Evolutionary conservation across 257 asterid genomes (phyloP), one percentile per base, ranked within the genome.

Genomic region (Solanum dulcamara): DNA sequence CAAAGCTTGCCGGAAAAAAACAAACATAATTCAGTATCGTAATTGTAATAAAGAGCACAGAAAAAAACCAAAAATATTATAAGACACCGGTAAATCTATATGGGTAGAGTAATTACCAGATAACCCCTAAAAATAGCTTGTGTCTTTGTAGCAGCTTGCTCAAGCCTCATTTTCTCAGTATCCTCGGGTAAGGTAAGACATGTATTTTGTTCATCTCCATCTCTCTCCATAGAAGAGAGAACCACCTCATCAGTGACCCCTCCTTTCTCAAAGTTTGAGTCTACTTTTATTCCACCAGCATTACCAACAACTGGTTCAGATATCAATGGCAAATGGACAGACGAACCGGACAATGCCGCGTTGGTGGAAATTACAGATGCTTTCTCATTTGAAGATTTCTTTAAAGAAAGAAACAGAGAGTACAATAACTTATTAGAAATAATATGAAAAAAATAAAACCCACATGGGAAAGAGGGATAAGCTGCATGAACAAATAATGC

Each of bases 41-140:
- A 30, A 80, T n/a, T 64, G 55, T 32, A 18, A 30, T 28, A 79
- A 32, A 44, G 40, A 81, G 57, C 48, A 79, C 32, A 80, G 33
- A 10, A 35, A 22, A 81, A 51, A 67, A 51, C 6, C 17, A 22
- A 64, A 28, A 32, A 40, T 13, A 85, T 3, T 51, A 51, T 24
- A 30, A 28, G 17, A 18, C 18, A 79, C 70, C 70, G 32, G 50
- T 17, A 6, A 53, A 57, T 81, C 33, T 14, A 3, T n/a, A 81
- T 15, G 75, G 70, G 48, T 62, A 66, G 60, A 62, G 68, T 38
- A 83, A 35, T 60, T 91, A 91, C 96, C 92, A 87, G 86, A 85
- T 86, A 84, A 86, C 94, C 90, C 85, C 94, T 88, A 72, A 91
- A 84, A 80, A 87, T 89, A 74, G 94, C 91, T 87, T 92, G 94